These are phyloP conservation scores for Chlamydomonas sp. DNA, from an alignment of 139 green algal species.

Conservation along the genomic window DNA sequence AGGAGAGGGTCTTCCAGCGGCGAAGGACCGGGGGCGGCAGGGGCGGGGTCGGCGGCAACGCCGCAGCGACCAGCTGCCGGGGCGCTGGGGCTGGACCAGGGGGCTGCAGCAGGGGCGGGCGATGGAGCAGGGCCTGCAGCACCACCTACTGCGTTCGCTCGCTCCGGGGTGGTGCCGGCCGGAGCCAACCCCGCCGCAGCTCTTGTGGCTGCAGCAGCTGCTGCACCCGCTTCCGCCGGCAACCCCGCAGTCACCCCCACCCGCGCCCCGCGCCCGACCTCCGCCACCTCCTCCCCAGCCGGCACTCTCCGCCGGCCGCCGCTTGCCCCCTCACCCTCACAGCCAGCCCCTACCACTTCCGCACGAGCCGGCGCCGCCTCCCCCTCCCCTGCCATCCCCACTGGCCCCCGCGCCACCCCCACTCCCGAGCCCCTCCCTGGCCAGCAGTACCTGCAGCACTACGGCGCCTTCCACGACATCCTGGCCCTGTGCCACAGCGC, in stretches of 20 bases:
- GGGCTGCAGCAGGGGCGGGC: neutral
- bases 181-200: neutral
- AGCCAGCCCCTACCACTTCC: neutral
- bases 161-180: slow-evolving; percentile 16
- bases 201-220: neutral
- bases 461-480: slow-evolving; percentile 22
- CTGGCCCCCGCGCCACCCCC: neutral
- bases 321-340: neutral
- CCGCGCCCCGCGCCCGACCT: too few relatives aligned
- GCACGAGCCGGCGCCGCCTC: neutral
- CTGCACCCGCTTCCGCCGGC: neutral
- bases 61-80: neutral
- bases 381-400: neutral
- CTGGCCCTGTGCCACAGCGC: slow-evolving; percentile 22
- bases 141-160: neutral
- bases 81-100: too few relatives aligned
- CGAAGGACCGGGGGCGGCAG: slow-evolving; percentile 13
- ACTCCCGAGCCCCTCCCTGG: neutral
- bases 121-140: neutral
- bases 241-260: neutral
- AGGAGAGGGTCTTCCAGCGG: slow-evolving; percentile 2
- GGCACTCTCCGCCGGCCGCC: neutral
- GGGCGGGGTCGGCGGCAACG: neutral
- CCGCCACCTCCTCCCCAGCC: neutral
- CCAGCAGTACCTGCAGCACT: slow-evolving; percentile 11